Evolutionary conservation across 345 rosid species (phyloP), one percentile per base, ranked within the genome.

Genomic region (Lepidium africanum): DNA sequence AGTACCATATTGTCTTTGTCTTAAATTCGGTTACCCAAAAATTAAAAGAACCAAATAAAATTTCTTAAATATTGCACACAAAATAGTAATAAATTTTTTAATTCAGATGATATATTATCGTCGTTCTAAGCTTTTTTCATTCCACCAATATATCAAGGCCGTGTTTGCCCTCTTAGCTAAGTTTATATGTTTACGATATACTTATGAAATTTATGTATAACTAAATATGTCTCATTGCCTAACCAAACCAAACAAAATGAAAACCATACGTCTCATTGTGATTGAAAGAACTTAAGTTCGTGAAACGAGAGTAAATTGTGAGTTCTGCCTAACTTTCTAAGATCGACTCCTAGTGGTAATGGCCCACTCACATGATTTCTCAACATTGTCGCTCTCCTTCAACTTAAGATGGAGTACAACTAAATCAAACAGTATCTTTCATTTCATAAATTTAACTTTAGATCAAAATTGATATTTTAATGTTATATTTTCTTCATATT

Each of bases 291-390:
- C 4, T 43, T 37, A 14, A 36, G 63, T 45, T 71, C 6, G 35
- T 36, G 57, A 46, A 53, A 43, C 19, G 35, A 21, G 52, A 33
- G 47, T 48, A 21, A 40, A 14, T 57, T 72, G 60, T 65, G 49
- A 56, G n/a, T 40, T 65, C 32, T 65, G 46, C 71, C 59, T 38
- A 64, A 57, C 66, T 49, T 72, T 72, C 48, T 57, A 48, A 6
- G 2, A 55, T 27, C 42, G 68, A 41, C 50, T 59, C 52, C 39
- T 47, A 7, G 59, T 71, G 57, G 33, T 55, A 49, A 72, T 40
- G 66, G 66, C 76, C 71, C 65, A 72, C 71, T 60, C 71, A 72
- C 71, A 73, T 73, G 77, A 41, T 51, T 50, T 73, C 41, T 66
- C 62, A 49, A 66, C 51, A 59, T 52, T 66, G 67, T 73, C 72